Conservation (phyloP, 2,329 filamentous ascomycete genomes). For the Helotiales sp. region DNA sequence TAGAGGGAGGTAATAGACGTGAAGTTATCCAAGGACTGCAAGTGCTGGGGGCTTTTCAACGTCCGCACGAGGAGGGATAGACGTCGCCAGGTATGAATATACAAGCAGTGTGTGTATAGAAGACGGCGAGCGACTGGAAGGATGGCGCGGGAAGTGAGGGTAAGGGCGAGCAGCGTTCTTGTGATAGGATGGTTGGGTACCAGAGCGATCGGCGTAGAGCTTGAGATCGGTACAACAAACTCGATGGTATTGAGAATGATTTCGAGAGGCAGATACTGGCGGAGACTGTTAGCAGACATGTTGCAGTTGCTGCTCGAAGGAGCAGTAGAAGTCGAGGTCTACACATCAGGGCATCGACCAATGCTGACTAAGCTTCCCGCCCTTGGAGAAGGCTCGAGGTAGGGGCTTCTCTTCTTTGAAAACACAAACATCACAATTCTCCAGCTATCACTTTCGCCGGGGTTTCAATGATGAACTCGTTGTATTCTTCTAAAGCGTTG, state of each 20-base stretch:
- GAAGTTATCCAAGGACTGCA: background rate
- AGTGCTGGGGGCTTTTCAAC: background rate
- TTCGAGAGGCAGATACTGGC: slow-evolving; percentile 6
- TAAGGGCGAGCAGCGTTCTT: slow-evolving; percentile 46
- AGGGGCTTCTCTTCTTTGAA: too few relatives aligned
- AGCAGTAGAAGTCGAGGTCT: too few relatives aligned
- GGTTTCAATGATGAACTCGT: too few relatives aligned
- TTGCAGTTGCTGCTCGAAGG: too few relatives aligned
- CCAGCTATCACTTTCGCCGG: too few relatives aligned
- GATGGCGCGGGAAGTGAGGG: slow-evolving; percentile 44
- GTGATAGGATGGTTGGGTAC: slow-evolving; percentile 42
- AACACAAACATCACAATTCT: too few relatives aligned
- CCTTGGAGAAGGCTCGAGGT: too few relatives aligned
- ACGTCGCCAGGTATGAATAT: slow-evolving; percentile 46
- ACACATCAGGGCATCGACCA: too few relatives aligned
- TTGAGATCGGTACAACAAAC: slow-evolving; percentile 3
- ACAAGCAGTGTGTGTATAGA: slow-evolving; percentile 47
- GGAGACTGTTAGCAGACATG: background rate
- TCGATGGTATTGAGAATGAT: slow-evolving; percentile 16
- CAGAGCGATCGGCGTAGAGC: slow-evolving; percentile 26
- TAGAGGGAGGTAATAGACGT: slow-evolving; percentile 3
- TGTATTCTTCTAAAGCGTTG: too few relatives aligned
- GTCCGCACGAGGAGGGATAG: slow-evolving; percentile 32
- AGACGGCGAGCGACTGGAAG: slow-evolving; percentile 42
- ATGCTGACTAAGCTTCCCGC: too few relatives aligned